phyloP scores from a whole-genome alignment of 2,329 filamentous ascomycete genomes.

The Hypoxylon sp. region DNA sequence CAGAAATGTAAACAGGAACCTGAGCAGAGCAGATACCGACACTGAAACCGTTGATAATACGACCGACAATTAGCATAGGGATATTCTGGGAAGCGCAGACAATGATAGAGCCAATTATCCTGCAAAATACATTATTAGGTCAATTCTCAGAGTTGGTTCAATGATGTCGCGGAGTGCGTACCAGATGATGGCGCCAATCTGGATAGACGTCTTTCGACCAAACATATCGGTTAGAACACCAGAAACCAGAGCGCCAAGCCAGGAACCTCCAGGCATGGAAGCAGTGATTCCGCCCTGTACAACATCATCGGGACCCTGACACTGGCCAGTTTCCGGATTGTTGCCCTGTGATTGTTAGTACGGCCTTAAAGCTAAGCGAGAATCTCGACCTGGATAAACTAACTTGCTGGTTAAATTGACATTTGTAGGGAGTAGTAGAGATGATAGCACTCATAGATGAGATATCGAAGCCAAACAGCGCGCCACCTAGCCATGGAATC shows the following conservation, averaged over 20 bases:
- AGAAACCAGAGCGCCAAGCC: slow-evolving; percentile 73
- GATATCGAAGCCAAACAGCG: slow-evolving; percentile 62
- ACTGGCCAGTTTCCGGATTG: slow-evolving; percentile 52
- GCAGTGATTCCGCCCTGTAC: slow-evolving; percentile 77
- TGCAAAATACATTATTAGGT: slow-evolving; percentile 46
- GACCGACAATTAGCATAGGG: slow-evolving; percentile 75
- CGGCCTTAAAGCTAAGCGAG: neutral
- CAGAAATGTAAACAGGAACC: slow-evolving; percentile 79
- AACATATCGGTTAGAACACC: slow-evolving; percentile 71
- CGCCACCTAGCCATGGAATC: slow-evolving; percentile 53
- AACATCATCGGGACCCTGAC: slow-evolving; percentile 65
- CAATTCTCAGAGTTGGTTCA: neutral
- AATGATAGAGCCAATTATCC: slow-evolving; percentile 65
- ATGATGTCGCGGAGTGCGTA: slow-evolving; percentile 51
- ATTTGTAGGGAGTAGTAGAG: slow-evolving; percentile 59
- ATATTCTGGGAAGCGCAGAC: slow-evolving; percentile 63
- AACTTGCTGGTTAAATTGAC: slow-evolving; percentile 59
- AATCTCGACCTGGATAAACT: slow-evolving; percentile 19
- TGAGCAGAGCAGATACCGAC: slow-evolving; percentile 82
- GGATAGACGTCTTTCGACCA: slow-evolving; percentile 64
- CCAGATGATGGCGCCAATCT: slow-evolving; percentile 66
- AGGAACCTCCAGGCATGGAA: slow-evolving; percentile 79
- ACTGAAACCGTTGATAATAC: slow-evolving; percentile 78
- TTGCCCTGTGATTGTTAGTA: slow-evolving; percentile 47
- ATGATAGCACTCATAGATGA: slow-evolving; percentile 63